Conservation (phyloP, 768 basidiomycete species). For the Pseudohyphozyma bogoriensis region DNA sequence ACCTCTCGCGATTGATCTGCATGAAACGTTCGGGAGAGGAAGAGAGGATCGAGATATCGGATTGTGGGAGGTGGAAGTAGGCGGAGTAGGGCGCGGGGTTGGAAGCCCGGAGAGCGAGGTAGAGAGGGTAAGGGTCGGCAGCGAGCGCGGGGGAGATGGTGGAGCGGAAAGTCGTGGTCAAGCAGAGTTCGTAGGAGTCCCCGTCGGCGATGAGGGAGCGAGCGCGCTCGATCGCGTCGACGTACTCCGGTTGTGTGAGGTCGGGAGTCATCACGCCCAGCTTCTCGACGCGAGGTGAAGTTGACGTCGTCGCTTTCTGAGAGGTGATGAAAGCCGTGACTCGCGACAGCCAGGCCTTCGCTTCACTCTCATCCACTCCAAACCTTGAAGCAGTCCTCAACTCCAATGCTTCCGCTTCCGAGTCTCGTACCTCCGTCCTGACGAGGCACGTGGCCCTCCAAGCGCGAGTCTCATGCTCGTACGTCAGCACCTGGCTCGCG, state of each 20-base stretch:
- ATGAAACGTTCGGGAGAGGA: conserved; percentile 91
- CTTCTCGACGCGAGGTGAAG: background rate
- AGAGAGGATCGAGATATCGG: conserved; percentile 51
- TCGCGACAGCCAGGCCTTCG: background rate
- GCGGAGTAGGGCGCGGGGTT: conserved; percentile 88
- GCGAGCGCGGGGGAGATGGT: conserved; percentile 32
- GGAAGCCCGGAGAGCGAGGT: conserved; percentile 48
- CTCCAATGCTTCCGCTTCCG: background rate
- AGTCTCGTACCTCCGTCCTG: background rate
- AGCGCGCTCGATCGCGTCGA: conserved; percentile 56
- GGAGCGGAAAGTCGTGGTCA: conserved; percentile 45
- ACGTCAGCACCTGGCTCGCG: conserved; percentile 10
- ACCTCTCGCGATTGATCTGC: conserved; percentile 55
- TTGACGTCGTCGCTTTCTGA: background rate
- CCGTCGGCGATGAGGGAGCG: conserved; percentile 68
- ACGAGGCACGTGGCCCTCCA: conserved; percentile 24
- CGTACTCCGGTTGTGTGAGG: conserved; percentile 43
- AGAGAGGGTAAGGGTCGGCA: conserved; percentile 35
- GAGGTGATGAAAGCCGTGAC: background rate
- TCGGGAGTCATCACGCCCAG: conserved; percentile 3
- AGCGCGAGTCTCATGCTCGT: background rate
- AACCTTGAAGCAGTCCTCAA: background rate
- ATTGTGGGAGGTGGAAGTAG: conserved; percentile 40
- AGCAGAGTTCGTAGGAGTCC: conserved; percentile 85
- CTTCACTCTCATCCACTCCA: conserved; percentile 5